phyloP scores from a whole-genome alignment of 208 protist genomes.

The Leishmania arabica region DNA sequence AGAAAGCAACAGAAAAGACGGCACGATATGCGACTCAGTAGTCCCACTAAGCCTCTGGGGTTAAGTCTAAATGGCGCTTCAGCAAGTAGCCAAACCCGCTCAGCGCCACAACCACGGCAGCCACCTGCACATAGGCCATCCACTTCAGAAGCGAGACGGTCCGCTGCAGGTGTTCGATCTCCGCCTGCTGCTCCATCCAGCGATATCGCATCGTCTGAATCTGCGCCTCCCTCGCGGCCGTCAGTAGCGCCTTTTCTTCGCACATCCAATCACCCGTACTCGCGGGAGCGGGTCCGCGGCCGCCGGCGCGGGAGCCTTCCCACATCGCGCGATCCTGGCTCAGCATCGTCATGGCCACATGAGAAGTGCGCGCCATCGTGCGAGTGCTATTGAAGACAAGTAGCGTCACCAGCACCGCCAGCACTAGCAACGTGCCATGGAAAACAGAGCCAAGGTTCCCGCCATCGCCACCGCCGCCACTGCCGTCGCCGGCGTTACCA shows the following conservation, averaged over 20 bases:
- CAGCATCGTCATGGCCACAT: slow-evolving; percentile 31
- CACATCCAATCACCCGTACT: slow-evolving; percentile 20
- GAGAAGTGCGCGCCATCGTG: slow-evolving; percentile 37
- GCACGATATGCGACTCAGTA: background rate
- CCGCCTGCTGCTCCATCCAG: slow-evolving; percentile 74
- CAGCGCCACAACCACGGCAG: slow-evolving; percentile 32
- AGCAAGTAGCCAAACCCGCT: slow-evolving; percentile 27
- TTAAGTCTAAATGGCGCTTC: slow-evolving; percentile 4
- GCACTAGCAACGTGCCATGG: slow-evolving; percentile 60
- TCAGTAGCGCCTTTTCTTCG: slow-evolving; percentile 65
- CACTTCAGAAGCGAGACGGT: slow-evolving; percentile 56
- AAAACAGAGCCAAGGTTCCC: slow-evolving; percentile 46
- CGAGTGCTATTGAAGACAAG: slow-evolving; percentile 54
- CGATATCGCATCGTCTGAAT: slow-evolving; percentile 79
- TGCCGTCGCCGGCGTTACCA: slow-evolving; percentile 5
- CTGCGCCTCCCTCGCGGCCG: slow-evolving; percentile 70
- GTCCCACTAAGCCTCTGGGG: background rate
- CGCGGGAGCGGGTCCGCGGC: background rate
- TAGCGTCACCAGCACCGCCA: slow-evolving; percentile 64
- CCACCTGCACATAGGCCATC: slow-evolving; percentile 45
- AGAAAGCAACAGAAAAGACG: background rate
- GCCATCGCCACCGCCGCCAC: slow-evolving; percentile 20
- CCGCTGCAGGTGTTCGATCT: slow-evolving; percentile 48
- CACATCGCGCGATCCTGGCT: slow-evolving; percentile 20
- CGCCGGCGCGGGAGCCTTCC: background rate